These are phyloP conservation scores for Yamadazyma tumulicola DNA, from an alignment of 805 yeast species.

Conservation along the genomic window DNA sequence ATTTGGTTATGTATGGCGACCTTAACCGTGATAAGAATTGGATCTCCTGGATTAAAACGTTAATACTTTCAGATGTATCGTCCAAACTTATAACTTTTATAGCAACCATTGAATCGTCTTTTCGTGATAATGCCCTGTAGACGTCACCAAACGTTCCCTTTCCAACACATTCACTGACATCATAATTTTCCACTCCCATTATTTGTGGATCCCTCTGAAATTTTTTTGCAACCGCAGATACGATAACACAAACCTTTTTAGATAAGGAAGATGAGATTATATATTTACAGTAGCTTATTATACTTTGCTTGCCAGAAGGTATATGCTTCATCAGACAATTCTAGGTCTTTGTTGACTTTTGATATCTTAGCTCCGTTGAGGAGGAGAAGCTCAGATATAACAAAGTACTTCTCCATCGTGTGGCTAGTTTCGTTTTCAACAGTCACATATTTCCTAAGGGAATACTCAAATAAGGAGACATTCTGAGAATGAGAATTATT, in stretches of 20 bases:
- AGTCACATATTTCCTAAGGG: slow-evolving; percentile 45
- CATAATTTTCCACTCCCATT: slow-evolving; percentile 20
- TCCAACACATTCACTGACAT: slow-evolving; percentile 60
- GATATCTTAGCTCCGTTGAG: slow-evolving; percentile 55
- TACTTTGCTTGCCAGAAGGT: slow-evolving; percentile 47
- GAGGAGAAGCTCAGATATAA: slow-evolving; percentile 55
- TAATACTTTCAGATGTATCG: slow-evolving; percentile 71
- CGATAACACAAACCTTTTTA: slow-evolving; percentile 3
- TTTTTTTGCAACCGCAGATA: slow-evolving; percentile 10
- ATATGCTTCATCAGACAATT: slow-evolving; percentile 44
- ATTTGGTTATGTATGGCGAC: slow-evolving; percentile 63
- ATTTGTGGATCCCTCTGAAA: slow-evolving; percentile 4
- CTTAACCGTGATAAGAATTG: slow-evolving; percentile 64
- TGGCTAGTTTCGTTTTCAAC: slow-evolving; percentile 14
- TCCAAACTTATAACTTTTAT: slow-evolving; percentile 85
- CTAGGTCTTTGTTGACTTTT: slow-evolving; percentile 25
- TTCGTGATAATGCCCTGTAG: slow-evolving; percentile 51
- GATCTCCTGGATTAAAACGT: slow-evolving; percentile 71
- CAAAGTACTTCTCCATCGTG: slow-evolving; percentile 23
- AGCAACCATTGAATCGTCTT: slow-evolving; percentile 56
- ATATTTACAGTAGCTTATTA: slow-evolving; percentile 10
- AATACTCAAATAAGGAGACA: slow-evolving; percentile 42
- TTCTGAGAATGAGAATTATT: slow-evolving; percentile 16
- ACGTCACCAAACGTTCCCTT: slow-evolving; percentile 88
- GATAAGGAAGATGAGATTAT: slow-evolving; percentile 6